These are phyloP conservation scores for Caryopteris hybrid DNA, from an alignment of 305 asterid species.

Conservation along the genomic window DNA sequence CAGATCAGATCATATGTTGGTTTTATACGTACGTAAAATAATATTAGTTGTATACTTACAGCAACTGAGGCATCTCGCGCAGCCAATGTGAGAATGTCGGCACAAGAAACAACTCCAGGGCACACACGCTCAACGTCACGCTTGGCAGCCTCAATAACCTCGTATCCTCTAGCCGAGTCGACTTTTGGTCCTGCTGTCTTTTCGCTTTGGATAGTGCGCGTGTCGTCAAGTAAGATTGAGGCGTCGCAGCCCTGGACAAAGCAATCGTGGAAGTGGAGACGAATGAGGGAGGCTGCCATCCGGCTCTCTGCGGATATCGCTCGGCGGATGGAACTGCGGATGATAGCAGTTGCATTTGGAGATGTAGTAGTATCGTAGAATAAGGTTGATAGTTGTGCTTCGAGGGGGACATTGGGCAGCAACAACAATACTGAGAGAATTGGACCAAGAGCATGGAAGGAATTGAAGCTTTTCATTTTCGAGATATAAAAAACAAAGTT, in stretches of 20 bases:
- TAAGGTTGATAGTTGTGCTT: conserved; percentile 34
- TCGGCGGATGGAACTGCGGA: conserved; percentile 30
- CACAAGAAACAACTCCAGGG: conserved; percentile 59
- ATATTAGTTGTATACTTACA: too few relatives aligned
- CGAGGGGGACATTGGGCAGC: neutral
- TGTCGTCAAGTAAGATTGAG: too few relatives aligned
- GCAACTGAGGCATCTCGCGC: conserved; percentile 49
- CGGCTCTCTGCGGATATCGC: conserved; percentile 40
- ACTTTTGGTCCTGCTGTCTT: conserved; percentile 31
- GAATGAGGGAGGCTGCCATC: conserved; percentile 53
- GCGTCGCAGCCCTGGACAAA: too few relatives aligned
- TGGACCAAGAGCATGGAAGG: too few relatives aligned
- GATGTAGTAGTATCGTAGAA: conserved; percentile 33
- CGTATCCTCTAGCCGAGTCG: conserved; percentile 43
- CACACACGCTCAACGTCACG: conserved; percentile 36
- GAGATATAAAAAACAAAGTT: too few relatives aligned
- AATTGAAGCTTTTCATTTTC: neutral
- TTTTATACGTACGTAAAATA: too few relatives aligned
- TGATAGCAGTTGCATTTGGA: conserved; percentile 26
- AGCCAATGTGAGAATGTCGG: conserved; percentile 49
- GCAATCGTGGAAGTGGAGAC: too few relatives aligned
- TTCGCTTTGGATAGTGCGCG: conserved; percentile 38
- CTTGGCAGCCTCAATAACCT: too few relatives aligned
- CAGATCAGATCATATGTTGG: too few relatives aligned
- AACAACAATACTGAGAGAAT: neutral